Conservation (phyloP, 495 filamentous ascomycete species). For the Penicillium lagena region DNA sequence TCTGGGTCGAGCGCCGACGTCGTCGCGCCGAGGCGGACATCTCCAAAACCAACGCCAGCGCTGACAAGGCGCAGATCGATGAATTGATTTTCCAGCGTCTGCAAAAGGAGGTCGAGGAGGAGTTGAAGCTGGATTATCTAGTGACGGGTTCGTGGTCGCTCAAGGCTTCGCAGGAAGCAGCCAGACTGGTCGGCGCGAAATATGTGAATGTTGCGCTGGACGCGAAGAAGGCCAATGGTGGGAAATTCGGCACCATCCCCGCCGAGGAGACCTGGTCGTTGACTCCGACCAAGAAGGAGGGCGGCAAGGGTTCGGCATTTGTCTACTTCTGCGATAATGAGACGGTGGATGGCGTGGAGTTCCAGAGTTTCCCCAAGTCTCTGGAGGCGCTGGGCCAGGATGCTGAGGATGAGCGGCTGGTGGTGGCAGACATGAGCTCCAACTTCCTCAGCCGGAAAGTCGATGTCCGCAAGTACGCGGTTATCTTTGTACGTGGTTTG, state of each 20-base stretch:
- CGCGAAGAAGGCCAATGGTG: slow-evolving; percentile 59
- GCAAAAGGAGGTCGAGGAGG: slow-evolving; percentile 53
- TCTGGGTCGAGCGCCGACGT: slow-evolving; percentile 68
- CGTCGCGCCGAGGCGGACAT: slow-evolving; percentile 27
- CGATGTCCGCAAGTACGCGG: slow-evolving; percentile 63
- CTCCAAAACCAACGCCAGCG: slow-evolving; percentile 21
- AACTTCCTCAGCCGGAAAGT: slow-evolving; percentile 57
- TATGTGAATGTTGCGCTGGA: slow-evolving; percentile 76
- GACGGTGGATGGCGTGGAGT: slow-evolving; percentile 82
- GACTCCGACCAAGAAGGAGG: slow-evolving; percentile 48
- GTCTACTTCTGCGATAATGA: slow-evolving; percentile 95
- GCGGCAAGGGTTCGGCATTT: slow-evolving; percentile 55
- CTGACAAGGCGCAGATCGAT: slow-evolving; percentile 32
- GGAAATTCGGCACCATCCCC: slow-evolving; percentile 87
- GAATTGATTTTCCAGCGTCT: slow-evolving; percentile 53
- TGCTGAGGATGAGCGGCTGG: slow-evolving; percentile 55
- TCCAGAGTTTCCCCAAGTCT: slow-evolving; percentile 63
- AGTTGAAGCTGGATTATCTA: slow-evolving; percentile 79
- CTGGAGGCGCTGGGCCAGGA: slow-evolving; percentile 46
- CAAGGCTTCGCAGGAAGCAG: slow-evolving; percentile 85
- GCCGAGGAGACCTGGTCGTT: slow-evolving; percentile 70
- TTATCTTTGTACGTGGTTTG: slow-evolving; percentile 26
- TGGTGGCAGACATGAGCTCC: slow-evolving; percentile 82
- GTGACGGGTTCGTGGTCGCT: slow-evolving; percentile 88
- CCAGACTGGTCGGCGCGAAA: slow-evolving; percentile 64